A percentile compares a stretch with the other conserved stretches of the same genome.
phyloP scores from a whole-genome alignment of 106 monocot species.

The Dioscorea zingiberensis region DNA sequence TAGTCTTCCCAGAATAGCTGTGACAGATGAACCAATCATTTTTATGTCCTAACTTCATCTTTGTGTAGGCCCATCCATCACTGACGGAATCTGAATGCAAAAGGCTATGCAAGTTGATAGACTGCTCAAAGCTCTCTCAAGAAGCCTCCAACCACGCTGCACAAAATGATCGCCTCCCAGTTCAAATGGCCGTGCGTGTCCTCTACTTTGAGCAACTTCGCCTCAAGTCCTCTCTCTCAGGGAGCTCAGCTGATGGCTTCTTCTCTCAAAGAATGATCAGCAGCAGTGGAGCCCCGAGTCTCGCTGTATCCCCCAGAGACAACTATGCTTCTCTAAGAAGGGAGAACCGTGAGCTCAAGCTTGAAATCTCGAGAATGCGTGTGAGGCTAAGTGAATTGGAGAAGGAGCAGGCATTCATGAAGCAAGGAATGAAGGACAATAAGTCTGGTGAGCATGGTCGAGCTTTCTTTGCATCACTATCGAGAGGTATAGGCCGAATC shows the following conservation, averaged over 20 bases:
- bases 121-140: conserved; percentile 89
- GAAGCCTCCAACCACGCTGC: conserved; percentile 88
- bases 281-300: conserved; percentile 60
- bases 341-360: conserved; percentile 87
- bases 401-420: conserved; percentile 80
- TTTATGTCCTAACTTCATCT: background rate
- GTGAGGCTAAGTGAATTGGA: conserved; percentile 79
- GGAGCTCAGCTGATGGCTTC: conserved; percentile 32
- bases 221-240: conserved; percentile 59
- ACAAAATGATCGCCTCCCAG: conserved; percentile 85
- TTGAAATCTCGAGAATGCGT: conserved; percentile 79
- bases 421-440: conserved; percentile 49
- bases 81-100: conserved; percentile 77
- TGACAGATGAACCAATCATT: too few species aligned
- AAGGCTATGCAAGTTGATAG: conserved; percentile 79
- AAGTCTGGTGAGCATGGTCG: conserved; percentile 41
- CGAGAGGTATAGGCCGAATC: conserved; percentile 58
- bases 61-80: conserved; percentile 74
- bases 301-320: conserved; percentile 78
- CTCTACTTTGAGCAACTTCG: conserved; percentile 90
- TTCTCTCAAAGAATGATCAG: conserved; percentile 72
- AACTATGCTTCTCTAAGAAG: conserved; percentile 84
- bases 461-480: conserved; percentile 60
- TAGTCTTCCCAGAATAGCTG: too few species aligned
- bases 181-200: conserved; percentile 68